Base-by-base conservation (phyloP, 345 rosid species). In the Gossypium stocksii region DNA sequence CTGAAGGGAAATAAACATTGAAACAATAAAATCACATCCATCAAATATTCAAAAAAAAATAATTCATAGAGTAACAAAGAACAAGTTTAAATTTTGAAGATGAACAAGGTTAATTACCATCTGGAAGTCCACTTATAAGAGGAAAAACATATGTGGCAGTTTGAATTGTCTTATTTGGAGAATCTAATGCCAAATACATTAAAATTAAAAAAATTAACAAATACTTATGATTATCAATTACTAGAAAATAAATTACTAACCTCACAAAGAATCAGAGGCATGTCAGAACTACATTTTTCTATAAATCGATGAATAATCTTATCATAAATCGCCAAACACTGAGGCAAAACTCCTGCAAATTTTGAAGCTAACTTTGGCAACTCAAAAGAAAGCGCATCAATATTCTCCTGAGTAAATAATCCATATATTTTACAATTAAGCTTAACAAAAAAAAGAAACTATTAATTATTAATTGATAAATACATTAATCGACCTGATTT, bases 241-340 rank as follows among this genome's bases (percentile, higher is more conserved):
- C 44, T 2, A 54, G 2, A 62, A 17, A 62, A 56, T 19, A 14
- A 9, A 12, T 59, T 2, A 53, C 67, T 16, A 74, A 92, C 98
- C 97, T 87, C 97, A 29, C 95, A 94, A 71, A 94, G 86, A 86
- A 94, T 74, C 38, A 90, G 70, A 82, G 86, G 86, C 97, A 94
- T 89, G 79, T 94, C 97, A 0, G 98, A 97, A 81, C 78, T 88
- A 73, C 97, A 88, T 49, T 45, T 80, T 77, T 70, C 83, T 74
- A 85, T 79, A 68, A 91, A 85, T 57, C 70, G 80, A 80, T 83
- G 79, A 68, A 92, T 74, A 61, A 92, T 75, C 22, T 63, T 61
- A 46, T 88, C 88, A 48, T 66, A 90, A 74, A 87, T 74, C 70
- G 74, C 70, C 84, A 82, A 83, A 77, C 86, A 94, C 70, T 70